Evolutionary conservation across 202 grass and related monocot species (phyloP).

Genomic region (Carex sylvatica): DNA sequence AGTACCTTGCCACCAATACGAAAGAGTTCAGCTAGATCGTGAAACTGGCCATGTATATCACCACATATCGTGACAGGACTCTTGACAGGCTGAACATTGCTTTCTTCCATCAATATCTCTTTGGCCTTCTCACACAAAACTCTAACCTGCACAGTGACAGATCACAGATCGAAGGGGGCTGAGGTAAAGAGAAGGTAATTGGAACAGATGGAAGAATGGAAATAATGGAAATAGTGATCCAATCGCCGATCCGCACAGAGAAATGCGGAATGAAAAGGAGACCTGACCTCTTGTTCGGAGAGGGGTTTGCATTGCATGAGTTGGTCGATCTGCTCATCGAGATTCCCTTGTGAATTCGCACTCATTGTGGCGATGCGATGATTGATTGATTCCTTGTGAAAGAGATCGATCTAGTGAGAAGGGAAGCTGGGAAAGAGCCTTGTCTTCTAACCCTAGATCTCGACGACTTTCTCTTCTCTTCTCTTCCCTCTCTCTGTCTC

Average conservation of each 20-base stretch:
- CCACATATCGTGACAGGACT: constrained; percentile 86
- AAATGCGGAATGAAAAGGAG: background rate
- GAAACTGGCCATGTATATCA: constrained; percentile 89
- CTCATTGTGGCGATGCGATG: background rate
- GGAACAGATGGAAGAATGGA: background rate
- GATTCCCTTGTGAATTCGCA: constrained; percentile 34
- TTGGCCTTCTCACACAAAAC: constrained; percentile 80
- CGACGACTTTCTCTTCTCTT: background rate
- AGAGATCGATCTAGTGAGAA: background rate
- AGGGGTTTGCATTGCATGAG: constrained; percentile 89
- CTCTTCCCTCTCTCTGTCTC: background rate
- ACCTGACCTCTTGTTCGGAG: constrained; percentile 64
- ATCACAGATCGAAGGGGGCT: background rate
- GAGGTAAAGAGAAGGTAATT: background rate
- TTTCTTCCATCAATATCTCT: constrained; percentile 90
- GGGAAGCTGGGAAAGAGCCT: background rate
- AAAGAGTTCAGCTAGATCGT: constrained; percentile 80
- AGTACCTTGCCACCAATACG: constrained; percentile 82
- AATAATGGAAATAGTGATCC: background rate
- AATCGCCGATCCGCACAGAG: background rate
- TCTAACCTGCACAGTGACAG: constrained; percentile 53
- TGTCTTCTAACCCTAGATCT: constrained; percentile 23
- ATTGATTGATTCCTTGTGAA: background rate
- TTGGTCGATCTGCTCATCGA: constrained; percentile 86
- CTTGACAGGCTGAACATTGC: constrained; percentile 88